Percentiles rank a stretch among this genome's conserved stretches.
Conservation (phyloP, 139 green algal genomes). For the Diplosphaera chodatii region DNA sequence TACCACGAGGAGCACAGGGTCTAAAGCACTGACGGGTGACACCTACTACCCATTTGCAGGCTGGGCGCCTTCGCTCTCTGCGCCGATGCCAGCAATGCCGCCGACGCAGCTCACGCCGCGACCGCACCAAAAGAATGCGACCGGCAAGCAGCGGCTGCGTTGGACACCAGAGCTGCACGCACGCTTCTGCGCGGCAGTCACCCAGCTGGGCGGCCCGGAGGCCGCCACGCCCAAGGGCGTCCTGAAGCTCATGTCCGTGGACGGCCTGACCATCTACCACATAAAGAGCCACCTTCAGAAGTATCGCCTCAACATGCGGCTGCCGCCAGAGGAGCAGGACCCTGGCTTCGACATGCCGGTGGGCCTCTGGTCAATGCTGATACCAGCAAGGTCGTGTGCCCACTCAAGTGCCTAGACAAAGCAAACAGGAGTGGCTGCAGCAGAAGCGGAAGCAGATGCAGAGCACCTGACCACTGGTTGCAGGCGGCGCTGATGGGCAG, state of each 20-base stretch:
- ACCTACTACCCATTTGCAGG: not conserved
- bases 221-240: slow-evolving; percentile 42
- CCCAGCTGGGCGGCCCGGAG: slow-evolving; percentile 42
- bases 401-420: too few relatives aligned
- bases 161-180: slow-evolving; percentile 66
- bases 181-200: slow-evolving; percentile 53
- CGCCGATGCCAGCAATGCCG: not conserved
- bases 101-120: not conserved
- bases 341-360: not conserved
- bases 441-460: too few relatives aligned
- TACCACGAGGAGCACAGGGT: too few relatives aligned
- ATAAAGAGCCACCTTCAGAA: slow-evolving; percentile 88
- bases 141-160: slow-evolving; percentile 41
- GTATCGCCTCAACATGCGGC: slow-evolving; percentile 79
- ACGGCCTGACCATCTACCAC: slow-evolving; percentile 76
- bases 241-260: slow-evolving; percentile 33
- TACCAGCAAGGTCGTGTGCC: too few relatives aligned
- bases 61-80: not conserved
- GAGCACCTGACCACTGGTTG: too few relatives aligned
- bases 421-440: too few relatives aligned
- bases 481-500: too few relatives aligned
- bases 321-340: slow-evolving; percentile 35
- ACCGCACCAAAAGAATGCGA: not conserved
- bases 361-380: too few relatives aligned
- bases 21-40: too few relatives aligned